These are phyloP conservation scores for Dispira simplex DNA, from an alignment of 192 early-diverging fungal genomes.

Conservation along the genomic window DNA sequence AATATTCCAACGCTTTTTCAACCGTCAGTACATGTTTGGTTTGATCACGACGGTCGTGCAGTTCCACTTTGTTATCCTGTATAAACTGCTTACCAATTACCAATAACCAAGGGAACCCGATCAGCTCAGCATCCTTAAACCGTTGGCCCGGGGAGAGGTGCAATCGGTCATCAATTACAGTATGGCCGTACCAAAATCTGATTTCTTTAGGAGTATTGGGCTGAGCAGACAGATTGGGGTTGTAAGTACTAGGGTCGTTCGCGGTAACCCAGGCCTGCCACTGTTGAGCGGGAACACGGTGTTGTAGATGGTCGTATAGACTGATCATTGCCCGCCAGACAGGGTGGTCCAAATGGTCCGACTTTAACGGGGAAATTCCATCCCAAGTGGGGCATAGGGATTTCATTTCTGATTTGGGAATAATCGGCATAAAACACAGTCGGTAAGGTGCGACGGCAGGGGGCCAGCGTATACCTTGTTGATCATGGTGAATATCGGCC, in stretches of 20 bases:
- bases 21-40: not conserved
- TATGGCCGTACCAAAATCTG: conserved; percentile 21
- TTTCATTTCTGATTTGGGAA: conserved; percentile 19
- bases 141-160: conserved; percentile 56
- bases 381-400: not conserved
- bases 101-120: conserved; percentile 68
- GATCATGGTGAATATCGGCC: conserved; percentile 47
- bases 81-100: conserved; percentile 52
- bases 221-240: too few relatives aligned
- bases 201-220: not conserved
- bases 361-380: not conserved
- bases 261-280: too few relatives aligned
- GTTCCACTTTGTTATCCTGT: conserved; percentile 20
- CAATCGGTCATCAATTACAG: conserved; percentile 56
- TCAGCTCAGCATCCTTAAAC: conserved; percentile 62
- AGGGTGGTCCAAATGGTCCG: not conserved
- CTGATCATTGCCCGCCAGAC: not conserved
- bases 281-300: conserved; percentile 7
- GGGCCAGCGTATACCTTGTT: conserved; percentile 68
- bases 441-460: conserved; percentile 58
- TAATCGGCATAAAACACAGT: conserved; percentile 43
- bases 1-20: not conserved
- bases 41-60: not conserved
- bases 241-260: too few relatives aligned
- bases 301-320: not conserved